These are phyloP conservation scores for Didymella exigua DNA, from an alignment of 2,329 filamentous ascomycete species.

Conservation along the genomic window DNA sequence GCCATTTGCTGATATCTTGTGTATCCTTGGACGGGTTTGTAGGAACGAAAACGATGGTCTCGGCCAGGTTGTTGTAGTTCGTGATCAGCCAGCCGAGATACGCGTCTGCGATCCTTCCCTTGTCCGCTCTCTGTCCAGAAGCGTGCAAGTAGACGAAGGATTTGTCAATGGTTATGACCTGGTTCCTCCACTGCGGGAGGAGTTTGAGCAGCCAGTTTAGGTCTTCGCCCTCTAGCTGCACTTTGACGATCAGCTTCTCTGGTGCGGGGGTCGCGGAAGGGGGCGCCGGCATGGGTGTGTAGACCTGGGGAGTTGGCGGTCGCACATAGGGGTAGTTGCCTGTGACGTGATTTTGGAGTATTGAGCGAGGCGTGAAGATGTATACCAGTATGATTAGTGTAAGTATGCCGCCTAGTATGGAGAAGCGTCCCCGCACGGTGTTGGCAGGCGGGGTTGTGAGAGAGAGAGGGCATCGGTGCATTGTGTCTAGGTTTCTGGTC, in stretches of 20 bases:
- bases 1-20: neutral
- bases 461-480: neutral
- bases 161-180: slow-evolving; percentile 42
- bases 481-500: neutral
- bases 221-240: slow-evolving; percentile 20
- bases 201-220: slow-evolving; percentile 20
- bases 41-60: slow-evolving; percentile 28
- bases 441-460: neutral
- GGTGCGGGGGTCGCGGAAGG: slow-evolving; percentile 2
- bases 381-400: neutral
- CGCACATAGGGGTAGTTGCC: slow-evolving; percentile 20
- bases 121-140: slow-evolving; percentile 17
- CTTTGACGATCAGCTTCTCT: slow-evolving; percentile 20
- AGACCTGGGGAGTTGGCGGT: neutral
- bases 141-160: slow-evolving; percentile 20
- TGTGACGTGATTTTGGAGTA: neutral
- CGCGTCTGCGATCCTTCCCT: slow-evolving; percentile 30
- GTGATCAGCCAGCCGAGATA: slow-evolving; percentile 34
- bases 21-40: slow-evolving; percentile 4
- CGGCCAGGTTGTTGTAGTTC: slow-evolving; percentile 28
- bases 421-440: neutral
- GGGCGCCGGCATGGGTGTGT: slow-evolving; percentile 1
- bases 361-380: neutral
- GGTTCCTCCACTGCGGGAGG: slow-evolving; percentile 46
- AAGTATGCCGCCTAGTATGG: neutral